phyloP scores from a whole-genome alignment of 441 rosid genomes.

The Croton setiger region DNA sequence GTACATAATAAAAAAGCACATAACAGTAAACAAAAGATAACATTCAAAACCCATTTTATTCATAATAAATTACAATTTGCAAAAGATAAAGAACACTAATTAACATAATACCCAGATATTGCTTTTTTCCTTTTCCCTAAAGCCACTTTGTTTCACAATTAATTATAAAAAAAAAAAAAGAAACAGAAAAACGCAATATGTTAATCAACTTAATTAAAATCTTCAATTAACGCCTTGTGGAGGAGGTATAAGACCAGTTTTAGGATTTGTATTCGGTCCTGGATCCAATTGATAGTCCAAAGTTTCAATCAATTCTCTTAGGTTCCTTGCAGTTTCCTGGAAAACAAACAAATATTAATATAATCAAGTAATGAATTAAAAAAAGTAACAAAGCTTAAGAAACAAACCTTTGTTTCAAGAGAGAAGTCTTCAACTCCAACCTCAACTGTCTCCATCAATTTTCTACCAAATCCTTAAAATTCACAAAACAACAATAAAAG shows the following conservation, averaged over 20 bases:
- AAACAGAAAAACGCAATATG: background rate
- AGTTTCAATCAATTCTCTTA: constrained; percentile 35
- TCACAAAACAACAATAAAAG: background rate
- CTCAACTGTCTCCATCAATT: constrained; percentile 34
- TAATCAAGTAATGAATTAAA: background rate
- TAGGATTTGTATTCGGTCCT: constrained; percentile 51
- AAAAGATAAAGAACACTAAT: background rate
- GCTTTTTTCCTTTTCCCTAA: background rate
- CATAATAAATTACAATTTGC: constrained; percentile 6
- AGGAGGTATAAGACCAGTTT: constrained; percentile 45
- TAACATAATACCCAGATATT: background rate
- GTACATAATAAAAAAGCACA: background rate
- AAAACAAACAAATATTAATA: constrained; percentile 12
- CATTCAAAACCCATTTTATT: background rate
- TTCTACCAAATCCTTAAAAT: constrained; percentile 36
- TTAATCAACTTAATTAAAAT: background rate
- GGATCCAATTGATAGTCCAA: constrained; percentile 50
- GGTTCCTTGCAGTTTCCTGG: constrained; percentile 34
- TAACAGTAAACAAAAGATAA: no score
- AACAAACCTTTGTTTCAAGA: constrained; percentile 30
- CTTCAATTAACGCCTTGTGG: constrained; percentile 27
- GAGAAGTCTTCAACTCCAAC: constrained; percentile 19
- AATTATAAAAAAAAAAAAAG: background rate
- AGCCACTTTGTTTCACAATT: background rate
- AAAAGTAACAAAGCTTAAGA: background rate